These are phyloP conservation scores for Debaryomyces fabryi DNA, from an alignment of 1,139 yeast genomes.

Conservation along the genomic window DNA sequence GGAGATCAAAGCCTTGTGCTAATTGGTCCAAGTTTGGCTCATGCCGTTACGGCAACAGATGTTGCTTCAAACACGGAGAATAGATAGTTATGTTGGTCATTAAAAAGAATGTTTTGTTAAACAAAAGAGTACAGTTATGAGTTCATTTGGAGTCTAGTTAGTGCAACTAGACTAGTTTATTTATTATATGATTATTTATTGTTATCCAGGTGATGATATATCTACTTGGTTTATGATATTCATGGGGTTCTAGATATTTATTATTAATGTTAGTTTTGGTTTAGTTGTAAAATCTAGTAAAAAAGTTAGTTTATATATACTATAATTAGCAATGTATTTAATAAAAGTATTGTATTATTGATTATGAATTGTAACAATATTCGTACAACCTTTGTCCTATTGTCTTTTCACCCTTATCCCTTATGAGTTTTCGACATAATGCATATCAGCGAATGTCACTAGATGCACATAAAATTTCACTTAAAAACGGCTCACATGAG, in stretches of 20 bases:
- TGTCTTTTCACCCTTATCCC: not conserved
- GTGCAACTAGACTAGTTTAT: conserved; percentile 5
- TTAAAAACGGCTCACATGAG: not conserved
- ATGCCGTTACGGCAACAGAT: conserved; percentile 88
- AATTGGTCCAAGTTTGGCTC: conserved; percentile 84
- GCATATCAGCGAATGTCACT: not conserved
- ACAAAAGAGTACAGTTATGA: not conserved
- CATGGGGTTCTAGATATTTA: conserved; percentile 7
- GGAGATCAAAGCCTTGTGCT: conserved; percentile 90
- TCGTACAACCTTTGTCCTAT: not conserved
- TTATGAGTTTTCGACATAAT: too few species aligned
- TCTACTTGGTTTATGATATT: conserved; percentile 1
- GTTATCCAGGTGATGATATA: not conserved
- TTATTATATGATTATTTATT: conserved; percentile 9
- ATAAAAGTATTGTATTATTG: not conserved
- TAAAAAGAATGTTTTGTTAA: not conserved
- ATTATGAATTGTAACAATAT: not conserved
- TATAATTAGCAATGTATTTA: not conserved
- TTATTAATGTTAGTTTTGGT: conserved; percentile 6
- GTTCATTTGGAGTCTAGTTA: conserved; percentile 1
- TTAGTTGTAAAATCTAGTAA: conserved; percentile 6
- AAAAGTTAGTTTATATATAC: conserved; percentile 4
- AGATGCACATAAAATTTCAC: not conserved
- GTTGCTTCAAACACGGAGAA: conserved; percentile 84
- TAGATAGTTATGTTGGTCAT: not conserved